Evolutionary conservation across 192 early-diverging fungal species (phyloP).

Genomic region (Entophlyctis luteolus): DNA sequence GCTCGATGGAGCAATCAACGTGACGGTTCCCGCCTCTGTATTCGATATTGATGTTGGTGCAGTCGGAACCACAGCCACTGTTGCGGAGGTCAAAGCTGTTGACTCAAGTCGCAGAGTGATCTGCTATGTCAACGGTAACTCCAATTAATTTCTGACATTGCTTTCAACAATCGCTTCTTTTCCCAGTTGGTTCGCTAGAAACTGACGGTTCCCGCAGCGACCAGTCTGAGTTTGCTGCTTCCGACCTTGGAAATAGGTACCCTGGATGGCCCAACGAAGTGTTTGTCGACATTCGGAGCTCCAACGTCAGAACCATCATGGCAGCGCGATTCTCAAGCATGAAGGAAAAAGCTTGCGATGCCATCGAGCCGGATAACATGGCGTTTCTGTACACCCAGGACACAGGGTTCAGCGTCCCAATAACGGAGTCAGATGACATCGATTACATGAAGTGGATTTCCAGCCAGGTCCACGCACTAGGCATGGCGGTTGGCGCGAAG

Average conservation of each 20-base stretch:
- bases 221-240: slow-evolving; percentile 2
- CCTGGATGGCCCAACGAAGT: slow-evolving; percentile 27
- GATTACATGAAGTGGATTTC: slow-evolving; percentile 10
- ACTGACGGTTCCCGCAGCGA: slow-evolving; percentile 9
- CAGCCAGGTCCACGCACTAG: background rate
- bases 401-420: background rate
- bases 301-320: slow-evolving; percentile 13
- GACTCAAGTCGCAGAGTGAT: slow-evolving; percentile 8
- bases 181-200: background rate
- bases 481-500: slow-evolving; percentile 22
- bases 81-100: background rate
- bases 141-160: background rate
- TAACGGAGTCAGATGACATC: background rate
- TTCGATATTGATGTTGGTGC: background rate
- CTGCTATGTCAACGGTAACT: slow-evolving; percentile 19
- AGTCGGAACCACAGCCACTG: background rate
- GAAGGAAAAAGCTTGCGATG: slow-evolving; percentile 11
- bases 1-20: background rate
- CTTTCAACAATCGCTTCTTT: background rate
- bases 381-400: slow-evolving; percentile 2
- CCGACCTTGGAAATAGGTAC: slow-evolving; percentile 8
- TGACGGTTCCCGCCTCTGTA: background rate
- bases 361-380: slow-evolving; percentile 28
- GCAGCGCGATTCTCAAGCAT: slow-evolving; percentile 6
- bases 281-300: slow-evolving; percentile 18